Conservation (phyloP, 179 eudicot genomes). For the Nepenthes alata region DNA sequence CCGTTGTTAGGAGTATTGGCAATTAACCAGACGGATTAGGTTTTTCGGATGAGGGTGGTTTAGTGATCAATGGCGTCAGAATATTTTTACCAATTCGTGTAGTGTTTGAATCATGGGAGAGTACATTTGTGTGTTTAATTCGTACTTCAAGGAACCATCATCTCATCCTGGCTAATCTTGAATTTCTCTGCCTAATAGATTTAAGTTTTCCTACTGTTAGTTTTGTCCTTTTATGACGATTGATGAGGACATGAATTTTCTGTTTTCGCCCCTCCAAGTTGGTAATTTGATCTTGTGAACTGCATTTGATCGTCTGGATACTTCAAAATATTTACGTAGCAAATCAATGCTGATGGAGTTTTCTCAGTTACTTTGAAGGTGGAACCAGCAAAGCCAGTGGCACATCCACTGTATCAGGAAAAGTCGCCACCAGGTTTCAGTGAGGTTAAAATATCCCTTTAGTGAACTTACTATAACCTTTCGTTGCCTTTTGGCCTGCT, state of each 20-base stretch:
- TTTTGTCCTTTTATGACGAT: neutral
- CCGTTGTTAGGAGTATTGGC: too few relatives aligned
- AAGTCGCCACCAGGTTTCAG: conserved; percentile 37
- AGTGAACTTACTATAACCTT: neutral
- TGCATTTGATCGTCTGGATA: conserved; percentile 1
- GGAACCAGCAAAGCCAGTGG: conserved; percentile 50
- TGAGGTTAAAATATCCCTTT: conserved; percentile 27
- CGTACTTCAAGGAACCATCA: too few relatives aligned
- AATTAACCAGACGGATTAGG: too few relatives aligned
- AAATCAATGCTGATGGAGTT: neutral
- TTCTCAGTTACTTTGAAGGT: conserved; percentile 55
- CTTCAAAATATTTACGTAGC: neutral
- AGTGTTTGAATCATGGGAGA: too few relatives aligned
- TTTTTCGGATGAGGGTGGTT: too few relatives aligned
- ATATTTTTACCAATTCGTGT: too few relatives aligned
- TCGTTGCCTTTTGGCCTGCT: neutral
- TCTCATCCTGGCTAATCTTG: neutral
- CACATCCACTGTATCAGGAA: conserved; percentile 60
- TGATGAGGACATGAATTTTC: neutral
- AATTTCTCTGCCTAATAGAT: neutral
- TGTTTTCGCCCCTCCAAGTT: neutral
- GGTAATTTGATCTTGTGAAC: neutral
- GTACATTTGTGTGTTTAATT: too few relatives aligned
- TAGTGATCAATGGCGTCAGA: too few relatives aligned
- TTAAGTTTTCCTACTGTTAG: neutral